These are phyloP conservation scores for Ettlia oleoabundans DNA, from an alignment of 139 green algal genomes.

Conservation along the genomic window DNA sequence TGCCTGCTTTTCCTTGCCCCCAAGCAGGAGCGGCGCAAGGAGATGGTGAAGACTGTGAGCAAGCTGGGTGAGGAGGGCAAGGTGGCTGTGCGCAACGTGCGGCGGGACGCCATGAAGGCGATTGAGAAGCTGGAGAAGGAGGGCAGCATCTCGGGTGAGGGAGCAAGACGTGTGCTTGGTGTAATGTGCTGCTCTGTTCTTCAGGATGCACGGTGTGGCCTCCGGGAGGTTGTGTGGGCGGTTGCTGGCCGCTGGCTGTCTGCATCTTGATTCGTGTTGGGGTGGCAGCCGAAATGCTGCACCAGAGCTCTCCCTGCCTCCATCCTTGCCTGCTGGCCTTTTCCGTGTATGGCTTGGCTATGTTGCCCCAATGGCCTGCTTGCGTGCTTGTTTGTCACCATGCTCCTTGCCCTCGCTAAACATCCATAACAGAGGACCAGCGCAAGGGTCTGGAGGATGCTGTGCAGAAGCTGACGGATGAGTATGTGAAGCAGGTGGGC, in stretches of 20 bases:
- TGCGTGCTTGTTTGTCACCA: too few species aligned
- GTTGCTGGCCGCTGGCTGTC: too few species aligned
- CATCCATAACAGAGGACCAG: conserved; percentile 86
- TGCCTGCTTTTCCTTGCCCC: background rate
- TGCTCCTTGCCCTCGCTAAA: too few species aligned
- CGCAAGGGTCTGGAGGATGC: conserved; percentile 78
- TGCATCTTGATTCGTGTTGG: too few species aligned
- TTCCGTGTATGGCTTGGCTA: too few species aligned
- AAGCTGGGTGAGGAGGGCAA: conserved; percentile 97
- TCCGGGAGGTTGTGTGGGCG: background rate
- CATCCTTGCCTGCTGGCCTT: too few species aligned
- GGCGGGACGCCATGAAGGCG: conserved; percentile 90
- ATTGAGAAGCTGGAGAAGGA: conserved; percentile 77
- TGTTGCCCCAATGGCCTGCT: too few species aligned
- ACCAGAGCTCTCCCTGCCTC: too few species aligned
- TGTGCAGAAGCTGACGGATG: conserved; percentile 87
- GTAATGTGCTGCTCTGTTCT: too few species aligned
- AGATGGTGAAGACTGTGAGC: conserved; percentile 81
- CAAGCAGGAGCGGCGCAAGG: conserved; percentile 90
- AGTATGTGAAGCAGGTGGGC: conserved; percentile 87
- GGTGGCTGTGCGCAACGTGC: conserved; percentile 89
- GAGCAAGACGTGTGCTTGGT: background rate
- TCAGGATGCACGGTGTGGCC: too few species aligned
- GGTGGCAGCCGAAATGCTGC: too few species aligned
- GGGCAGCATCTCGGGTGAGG: conserved; percentile 39